Evolutionary conservation across 306 rosid species (phyloP), one percentile per base, ranked within the genome.

Genomic region (Chamaecrista fasciculata): DNA sequence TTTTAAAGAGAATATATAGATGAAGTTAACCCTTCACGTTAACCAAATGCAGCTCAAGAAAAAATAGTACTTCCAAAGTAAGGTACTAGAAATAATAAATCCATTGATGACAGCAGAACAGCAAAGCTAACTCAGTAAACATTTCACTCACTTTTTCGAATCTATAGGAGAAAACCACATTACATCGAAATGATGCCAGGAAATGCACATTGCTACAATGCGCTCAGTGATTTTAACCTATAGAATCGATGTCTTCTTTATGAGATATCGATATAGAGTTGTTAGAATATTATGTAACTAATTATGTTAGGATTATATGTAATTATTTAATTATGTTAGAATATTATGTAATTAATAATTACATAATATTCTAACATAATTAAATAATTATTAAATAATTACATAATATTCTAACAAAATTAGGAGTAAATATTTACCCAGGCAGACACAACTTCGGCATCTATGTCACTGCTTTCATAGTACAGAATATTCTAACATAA

Each of bases 371-470:
- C n/a, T n/a, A n/a, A n/a, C n/a, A n/a, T n/a, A n/a, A n/a, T n/a
- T n/a, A n/a, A n/a, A n/a, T n/a, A n/a, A n/a, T n/a, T n/a, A n/a
- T n/a, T n/a, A n/a, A n/a, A n/a, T n/a, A n/a, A n/a, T n/a, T n/a
- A n/a, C n/a, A n/a, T n/a, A n/a, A n/a, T n/a, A n/a, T 73, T 60
- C 63, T 72, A 72, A 42, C 15, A 70, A 49, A 34, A 50, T 64
- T 60, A 69, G 48, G 50, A 47, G 12, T 40, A 62, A 26, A 40
- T 69, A 40, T 67, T 76, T 86, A 91, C 92, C 87, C 7, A 42
- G 72, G 14, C 46, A 39, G 46, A 62, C 49, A 20, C 62, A 23
- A 62, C 71, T 56, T 90, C 86, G 6, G 63, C 63, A 52, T 70
- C 84, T 8, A 71, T 66, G 74, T 66, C 86, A 67, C 81, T 83